Evolutionary conservation across 1,284 basidiomycete genomes (phyloP).

Genomic region (Abortiporus biennis): DNA sequence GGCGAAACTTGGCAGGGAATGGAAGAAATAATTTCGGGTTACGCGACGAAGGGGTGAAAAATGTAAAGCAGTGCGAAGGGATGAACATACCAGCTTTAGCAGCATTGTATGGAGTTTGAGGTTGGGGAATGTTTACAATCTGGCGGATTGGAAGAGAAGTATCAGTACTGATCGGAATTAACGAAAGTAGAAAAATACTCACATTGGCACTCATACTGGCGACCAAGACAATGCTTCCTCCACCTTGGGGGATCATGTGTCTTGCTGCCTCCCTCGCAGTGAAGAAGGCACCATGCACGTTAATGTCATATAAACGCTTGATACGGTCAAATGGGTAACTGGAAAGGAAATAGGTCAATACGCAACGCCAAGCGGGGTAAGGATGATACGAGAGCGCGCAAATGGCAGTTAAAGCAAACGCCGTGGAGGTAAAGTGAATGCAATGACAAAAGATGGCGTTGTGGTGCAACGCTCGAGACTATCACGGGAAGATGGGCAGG

Average conservation of each 20-base stretch:
- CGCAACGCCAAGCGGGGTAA: no score
- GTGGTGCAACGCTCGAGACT: no score
- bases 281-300: conserved; percentile 90
- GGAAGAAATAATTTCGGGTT: background rate
- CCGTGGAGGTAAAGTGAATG: no score
- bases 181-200: conserved; percentile 30
- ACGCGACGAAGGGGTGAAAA: background rate
- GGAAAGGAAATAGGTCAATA: conserved; percentile 7
- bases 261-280: conserved; percentile 90
- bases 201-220: conserved; percentile 89
- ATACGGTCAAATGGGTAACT: conserved; percentile 84
- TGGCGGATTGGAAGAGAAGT: conserved; percentile 27
- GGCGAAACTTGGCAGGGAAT: no score
- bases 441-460: no score
- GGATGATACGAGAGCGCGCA: background rate
- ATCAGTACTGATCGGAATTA: no score
- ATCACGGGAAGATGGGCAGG: conserved; percentile 1
- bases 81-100: conserved; percentile 68
- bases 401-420: no score
- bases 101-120: conserved; percentile 95
- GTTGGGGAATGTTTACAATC: conserved; percentile 86
- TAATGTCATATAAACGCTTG: conserved; percentile 84
- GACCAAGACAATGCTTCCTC: conserved; percentile 83
- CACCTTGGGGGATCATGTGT: conserved; percentile 70
- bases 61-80: background rate